Conservation (phyloP, 2,329 filamentous ascomycete genomes). For the Sordariomycetes sp. region DNA sequence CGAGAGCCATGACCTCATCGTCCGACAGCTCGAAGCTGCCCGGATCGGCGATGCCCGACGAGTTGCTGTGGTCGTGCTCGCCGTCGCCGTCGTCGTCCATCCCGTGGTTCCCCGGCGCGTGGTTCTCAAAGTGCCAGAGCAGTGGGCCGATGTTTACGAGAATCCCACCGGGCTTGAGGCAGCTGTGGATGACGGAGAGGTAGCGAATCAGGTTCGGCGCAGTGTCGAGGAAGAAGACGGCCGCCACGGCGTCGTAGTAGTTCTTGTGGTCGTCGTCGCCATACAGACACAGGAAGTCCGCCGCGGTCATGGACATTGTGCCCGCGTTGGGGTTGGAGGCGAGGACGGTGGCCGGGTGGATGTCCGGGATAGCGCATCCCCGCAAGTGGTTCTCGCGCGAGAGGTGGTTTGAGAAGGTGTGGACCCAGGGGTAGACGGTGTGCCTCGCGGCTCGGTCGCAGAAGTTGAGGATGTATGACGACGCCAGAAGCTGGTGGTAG, state of each 20-base stretch:
- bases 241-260: conserved; percentile 71
- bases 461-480: conserved; percentile 63
- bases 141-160: conserved; percentile 87
- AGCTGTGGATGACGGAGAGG: conserved; percentile 70
- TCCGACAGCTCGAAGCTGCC: conserved; percentile 85
- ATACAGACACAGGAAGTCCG: conserved; percentile 88
- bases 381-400: conserved; percentile 65
- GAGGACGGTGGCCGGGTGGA: conserved; percentile 56
- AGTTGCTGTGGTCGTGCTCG: conserved; percentile 34
- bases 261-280: conserved; percentile 47
- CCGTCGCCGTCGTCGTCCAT: conserved; percentile 39
- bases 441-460: conserved; percentile 52
- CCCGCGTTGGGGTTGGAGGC: conserved; percentile 28
- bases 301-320: conserved; percentile 84
- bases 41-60: conserved; percentile 70
- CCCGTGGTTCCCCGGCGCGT: conserved; percentile 47
- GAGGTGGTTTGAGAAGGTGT: conserved; percentile 78
- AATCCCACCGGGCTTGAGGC: conserved; percentile 65
- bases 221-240: conserved; percentile 95
- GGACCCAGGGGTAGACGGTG: conserved; percentile 73
- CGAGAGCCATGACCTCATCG: conserved; percentile 72
- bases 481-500: conserved; percentile 90
- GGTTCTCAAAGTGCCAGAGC: conserved; percentile 90
- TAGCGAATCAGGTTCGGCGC: conserved; percentile 89
- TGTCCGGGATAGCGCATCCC: conserved; percentile 66